These are phyloP conservation scores for Ceratocystis cubensis DNA, from an alignment of 2,329 filamentous ascomycete genomes.

Conservation along the genomic window DNA sequence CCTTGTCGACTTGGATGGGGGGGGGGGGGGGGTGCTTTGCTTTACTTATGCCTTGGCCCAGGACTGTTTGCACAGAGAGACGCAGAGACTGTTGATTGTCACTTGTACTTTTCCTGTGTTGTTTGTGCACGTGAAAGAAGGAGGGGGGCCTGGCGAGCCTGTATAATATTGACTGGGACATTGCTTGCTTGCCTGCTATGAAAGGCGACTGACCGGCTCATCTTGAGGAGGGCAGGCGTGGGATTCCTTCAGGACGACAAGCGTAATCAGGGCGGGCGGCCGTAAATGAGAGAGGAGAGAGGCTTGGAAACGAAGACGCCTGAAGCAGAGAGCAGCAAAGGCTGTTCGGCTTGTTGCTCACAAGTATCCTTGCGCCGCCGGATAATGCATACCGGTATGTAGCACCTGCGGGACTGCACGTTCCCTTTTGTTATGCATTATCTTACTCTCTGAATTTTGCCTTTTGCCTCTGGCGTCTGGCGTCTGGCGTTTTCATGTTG, in stretches of 20 bases:
- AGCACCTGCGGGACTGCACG: neutral
- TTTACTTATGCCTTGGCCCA: neutral
- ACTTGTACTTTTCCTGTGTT: no score
- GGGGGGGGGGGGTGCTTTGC: neutral
- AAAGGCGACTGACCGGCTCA: no score
- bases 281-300: no score
- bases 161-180: no score
- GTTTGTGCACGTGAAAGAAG: conserved; percentile 4
- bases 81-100: no score
- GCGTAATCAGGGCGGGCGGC: no score
- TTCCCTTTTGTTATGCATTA: neutral
- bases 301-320: no score
- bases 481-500: neutral
- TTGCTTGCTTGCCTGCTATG: no score
- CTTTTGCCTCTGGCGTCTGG: neutral
- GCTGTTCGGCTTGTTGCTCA: neutral
- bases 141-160: no score
- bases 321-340: neutral
- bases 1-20: neutral
- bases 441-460: neutral
- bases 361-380: neutral
- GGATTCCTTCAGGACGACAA: no score
- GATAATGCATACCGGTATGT: neutral
- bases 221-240: no score
- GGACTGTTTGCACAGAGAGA: neutral